These are phyloP conservation scores for Lentinus tigrinus DNA, from an alignment of 768 basidiomycete species.

Conservation along the genomic window DNA sequence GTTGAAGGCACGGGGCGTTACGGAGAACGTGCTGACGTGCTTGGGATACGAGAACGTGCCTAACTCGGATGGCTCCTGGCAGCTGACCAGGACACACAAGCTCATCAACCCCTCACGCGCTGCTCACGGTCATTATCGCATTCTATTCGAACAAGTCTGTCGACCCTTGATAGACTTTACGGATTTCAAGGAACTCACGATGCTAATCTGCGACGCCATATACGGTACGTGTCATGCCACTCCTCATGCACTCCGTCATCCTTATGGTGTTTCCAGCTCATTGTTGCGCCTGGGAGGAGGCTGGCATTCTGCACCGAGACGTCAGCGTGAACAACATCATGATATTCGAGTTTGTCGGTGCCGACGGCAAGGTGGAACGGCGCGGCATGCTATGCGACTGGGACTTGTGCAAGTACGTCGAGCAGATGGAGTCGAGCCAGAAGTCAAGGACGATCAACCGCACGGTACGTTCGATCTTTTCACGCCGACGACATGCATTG, in stretches of 20 bases:
- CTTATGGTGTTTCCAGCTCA: background rate
- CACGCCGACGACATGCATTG: background rate
- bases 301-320: conserved; percentile 3
- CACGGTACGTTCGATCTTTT: background rate
- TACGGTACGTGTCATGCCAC: no score
- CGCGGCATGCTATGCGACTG: no score
- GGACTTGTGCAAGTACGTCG: no score
- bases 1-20: no score
- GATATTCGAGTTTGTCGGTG: background rate
- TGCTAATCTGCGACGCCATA: no score
- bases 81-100: background rate
- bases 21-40: no score
- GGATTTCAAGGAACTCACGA: background rate
- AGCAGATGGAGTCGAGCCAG: no score
- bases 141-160: background rate
- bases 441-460: no score
- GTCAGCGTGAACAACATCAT: conserved; percentile 9
- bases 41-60: no score
- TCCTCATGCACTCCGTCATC: no score
- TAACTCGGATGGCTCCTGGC: no score
- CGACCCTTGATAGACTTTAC: background rate
- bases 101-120: no score
- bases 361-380: background rate
- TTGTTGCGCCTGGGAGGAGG: background rate
- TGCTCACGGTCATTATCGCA: background rate